Evolutionary conservation across 2,329 filamentous ascomycete species (phyloP).

Genomic region (Colletotrichum theobromicola): DNA sequence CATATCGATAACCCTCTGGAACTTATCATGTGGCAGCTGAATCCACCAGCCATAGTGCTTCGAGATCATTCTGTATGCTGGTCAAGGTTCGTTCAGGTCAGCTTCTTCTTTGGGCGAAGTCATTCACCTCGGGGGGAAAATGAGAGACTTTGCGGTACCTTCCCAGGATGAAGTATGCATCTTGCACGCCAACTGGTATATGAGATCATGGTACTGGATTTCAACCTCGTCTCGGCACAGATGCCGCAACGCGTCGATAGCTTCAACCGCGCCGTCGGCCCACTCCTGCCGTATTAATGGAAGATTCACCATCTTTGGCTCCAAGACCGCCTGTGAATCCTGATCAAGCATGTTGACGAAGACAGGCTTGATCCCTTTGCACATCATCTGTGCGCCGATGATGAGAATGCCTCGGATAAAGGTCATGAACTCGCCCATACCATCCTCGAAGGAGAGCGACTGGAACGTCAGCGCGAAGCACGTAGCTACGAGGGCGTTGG

Average conservation of each 20-base stretch:
- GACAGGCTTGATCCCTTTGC: slow-evolving; percentile 52
- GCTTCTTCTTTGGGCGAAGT: not conserved
- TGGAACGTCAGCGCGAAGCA: slow-evolving; percentile 66
- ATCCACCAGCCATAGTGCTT: slow-evolving; percentile 64
- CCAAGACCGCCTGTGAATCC: slow-evolving; percentile 45
- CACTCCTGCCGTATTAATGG: slow-evolving; percentile 51
- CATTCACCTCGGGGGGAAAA: slow-evolving; percentile 22
- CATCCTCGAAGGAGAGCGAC: slow-evolving; percentile 61
- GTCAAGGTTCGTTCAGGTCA: not conserved
- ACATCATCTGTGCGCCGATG: slow-evolving; percentile 59
- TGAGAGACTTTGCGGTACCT: slow-evolving; percentile 36
- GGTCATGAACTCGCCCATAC: slow-evolving; percentile 65
- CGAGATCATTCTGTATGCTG: slow-evolving; percentile 56
- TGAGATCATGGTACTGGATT: slow-evolving; percentile 47
- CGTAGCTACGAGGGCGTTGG: slow-evolving; percentile 63
- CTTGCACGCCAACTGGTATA: slow-evolving; percentile 54
- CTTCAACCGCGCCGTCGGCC: slow-evolving; percentile 50
- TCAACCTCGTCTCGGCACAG: slow-evolving; percentile 50
- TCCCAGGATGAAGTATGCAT: slow-evolving; percentile 58
- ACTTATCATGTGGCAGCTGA: slow-evolving; percentile 57
- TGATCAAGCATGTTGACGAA: slow-evolving; percentile 52
- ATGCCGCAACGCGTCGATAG: slow-evolving; percentile 46
- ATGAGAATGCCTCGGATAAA: slow-evolving; percentile 64
- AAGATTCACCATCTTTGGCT: slow-evolving; percentile 49
- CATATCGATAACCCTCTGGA: slow-evolving; percentile 55